These are phyloP conservation scores for Mycena vitilis DNA, from an alignment of 768 basidiomycete genomes.

Conservation along the genomic window DNA sequence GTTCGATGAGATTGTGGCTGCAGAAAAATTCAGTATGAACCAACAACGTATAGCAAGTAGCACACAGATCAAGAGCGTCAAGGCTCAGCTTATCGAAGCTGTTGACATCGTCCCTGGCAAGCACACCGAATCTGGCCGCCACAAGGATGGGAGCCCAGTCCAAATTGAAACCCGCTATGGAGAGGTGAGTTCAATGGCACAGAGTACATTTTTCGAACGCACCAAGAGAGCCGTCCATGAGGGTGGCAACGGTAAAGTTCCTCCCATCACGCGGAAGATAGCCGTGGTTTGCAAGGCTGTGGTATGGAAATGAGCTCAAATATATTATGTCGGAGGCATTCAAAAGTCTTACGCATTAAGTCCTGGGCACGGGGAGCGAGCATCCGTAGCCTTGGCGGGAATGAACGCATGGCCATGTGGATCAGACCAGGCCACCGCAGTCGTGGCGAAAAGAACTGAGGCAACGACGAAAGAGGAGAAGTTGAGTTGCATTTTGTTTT, in stretches of 20 bases:
- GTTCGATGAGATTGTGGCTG: conserved; percentile 21
- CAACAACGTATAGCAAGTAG: background rate
- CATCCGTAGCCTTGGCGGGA: conserved; percentile 4
- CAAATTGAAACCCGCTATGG: conserved; percentile 20
- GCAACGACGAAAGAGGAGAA: too few species aligned
- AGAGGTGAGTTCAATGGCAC: background rate
- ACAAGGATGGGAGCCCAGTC: conserved; percentile 6
- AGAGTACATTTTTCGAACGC: too few species aligned
- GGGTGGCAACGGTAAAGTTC: conserved; percentile 6
- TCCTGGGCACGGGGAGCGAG: conserved; percentile 18
- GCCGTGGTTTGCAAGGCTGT: conserved; percentile 25
- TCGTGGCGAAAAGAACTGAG: too few species aligned
- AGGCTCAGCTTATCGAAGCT: background rate
- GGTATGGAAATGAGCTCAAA: background rate
- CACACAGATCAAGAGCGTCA: background rate
- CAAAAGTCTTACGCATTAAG: conserved; percentile 8
- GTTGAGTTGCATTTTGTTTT: too few species aligned
- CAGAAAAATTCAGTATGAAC: background rate
- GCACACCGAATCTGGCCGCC: conserved; percentile 16
- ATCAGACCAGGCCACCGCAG: too few species aligned
- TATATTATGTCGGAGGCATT: background rate
- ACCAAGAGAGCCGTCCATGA: background rate
- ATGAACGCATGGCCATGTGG: too few species aligned
- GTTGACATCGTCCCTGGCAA: conserved; percentile 2
- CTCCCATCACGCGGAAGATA: conserved; percentile 21